A percentile compares a stretch with the other conserved stretches of the same genome.
These are phyloP conservation scores for Chlamydomonas schloesseri DNA, from an alignment of 139 green algal genomes.

Conservation along the genomic window DNA sequence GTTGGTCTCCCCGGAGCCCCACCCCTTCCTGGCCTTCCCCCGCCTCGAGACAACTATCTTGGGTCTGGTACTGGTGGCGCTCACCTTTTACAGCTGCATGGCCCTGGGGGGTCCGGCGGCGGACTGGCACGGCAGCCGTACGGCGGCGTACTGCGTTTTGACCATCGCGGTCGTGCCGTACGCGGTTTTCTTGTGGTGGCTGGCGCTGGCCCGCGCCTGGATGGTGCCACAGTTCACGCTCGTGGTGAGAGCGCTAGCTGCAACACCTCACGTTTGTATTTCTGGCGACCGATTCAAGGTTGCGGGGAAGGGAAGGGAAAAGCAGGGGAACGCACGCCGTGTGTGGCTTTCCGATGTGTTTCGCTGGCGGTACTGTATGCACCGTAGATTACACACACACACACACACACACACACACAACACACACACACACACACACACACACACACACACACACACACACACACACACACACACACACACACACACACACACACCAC, in stretches of 20 bases:
- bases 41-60: neutral
- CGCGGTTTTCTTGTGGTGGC: slow-evolving; percentile 49
- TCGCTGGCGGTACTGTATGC: too few relatives aligned
- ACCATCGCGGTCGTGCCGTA: slow-evolving; percentile 28
- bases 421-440: too few relatives aligned
- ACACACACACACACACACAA: too few relatives aligned
- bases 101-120: neutral
- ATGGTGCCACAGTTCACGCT: neutral
- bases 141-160: neutral
- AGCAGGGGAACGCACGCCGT: too few relatives aligned
- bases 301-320: too few relatives aligned
- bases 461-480: too few relatives aligned
- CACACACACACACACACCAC: too few relatives aligned
- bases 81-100: slow-evolving; percentile 47
- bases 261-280: too few relatives aligned
- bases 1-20: neutral
- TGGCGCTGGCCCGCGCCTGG: slow-evolving; percentile 14
- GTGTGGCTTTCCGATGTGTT: too few relatives aligned
- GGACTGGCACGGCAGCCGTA: neutral
- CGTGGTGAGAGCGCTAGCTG: neutral
- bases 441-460: too few relatives aligned
- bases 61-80: slow-evolving; percentile 36
- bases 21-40: slow-evolving; percentile 29
- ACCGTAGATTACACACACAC: too few relatives aligned
- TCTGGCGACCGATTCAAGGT: too few relatives aligned